Percentiles rank a stretch among this genome's conserved stretches.
phyloP scores from a whole-genome alignment of 495 filamentous ascomycete genomes.

The Penicillium longicatenatum region DNA sequence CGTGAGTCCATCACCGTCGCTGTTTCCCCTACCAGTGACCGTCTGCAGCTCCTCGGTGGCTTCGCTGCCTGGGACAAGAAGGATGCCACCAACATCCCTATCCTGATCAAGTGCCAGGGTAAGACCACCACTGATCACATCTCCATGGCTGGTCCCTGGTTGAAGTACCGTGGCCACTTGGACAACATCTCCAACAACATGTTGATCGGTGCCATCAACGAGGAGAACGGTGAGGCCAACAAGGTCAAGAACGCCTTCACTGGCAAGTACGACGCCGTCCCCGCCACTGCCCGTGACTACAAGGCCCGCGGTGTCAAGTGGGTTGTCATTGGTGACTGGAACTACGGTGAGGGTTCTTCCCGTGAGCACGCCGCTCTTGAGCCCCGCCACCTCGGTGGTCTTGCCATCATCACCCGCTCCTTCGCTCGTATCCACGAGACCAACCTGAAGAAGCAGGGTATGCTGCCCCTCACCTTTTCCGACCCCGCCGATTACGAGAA shows the following conservation, averaged over 20 bases:
- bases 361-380: conserved; percentile 98
- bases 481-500: conserved; percentile 97
- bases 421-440: conserved; percentile 99
- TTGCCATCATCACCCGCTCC: conserved; percentile 93
- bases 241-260: conserved; percentile 92
- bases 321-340: conserved; percentile 99
- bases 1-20: conserved; percentile 71
- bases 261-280: conserved; percentile 82
- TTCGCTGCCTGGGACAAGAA: conserved; percentile 94
- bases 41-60: conserved; percentile 86
- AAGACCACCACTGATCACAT: conserved; percentile 99
- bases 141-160: conserved; percentile 96
- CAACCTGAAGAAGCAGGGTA: conserved; percentile 99
- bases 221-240: conserved; percentile 95
- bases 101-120: conserved; percentile 96
- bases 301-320: conserved; percentile 94
- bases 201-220: conserved; percentile 97
- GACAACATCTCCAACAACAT: conserved; percentile 99
- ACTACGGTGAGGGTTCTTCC: conserved; percentile 97
- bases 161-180: conserved; percentile 99
- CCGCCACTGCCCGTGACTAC: conserved; percentile 95
- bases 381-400: conserved; percentile 93
- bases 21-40: conserved; percentile 88
- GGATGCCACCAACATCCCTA: conserved; percentile 83
- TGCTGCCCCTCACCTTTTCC: conserved; percentile 95